Percentiles rank a stretch among this genome's conserved stretches.
Evolutionary conservation across 441 rosid genomes (phyloP).

Genomic region (Brassica hybrid): DNA sequence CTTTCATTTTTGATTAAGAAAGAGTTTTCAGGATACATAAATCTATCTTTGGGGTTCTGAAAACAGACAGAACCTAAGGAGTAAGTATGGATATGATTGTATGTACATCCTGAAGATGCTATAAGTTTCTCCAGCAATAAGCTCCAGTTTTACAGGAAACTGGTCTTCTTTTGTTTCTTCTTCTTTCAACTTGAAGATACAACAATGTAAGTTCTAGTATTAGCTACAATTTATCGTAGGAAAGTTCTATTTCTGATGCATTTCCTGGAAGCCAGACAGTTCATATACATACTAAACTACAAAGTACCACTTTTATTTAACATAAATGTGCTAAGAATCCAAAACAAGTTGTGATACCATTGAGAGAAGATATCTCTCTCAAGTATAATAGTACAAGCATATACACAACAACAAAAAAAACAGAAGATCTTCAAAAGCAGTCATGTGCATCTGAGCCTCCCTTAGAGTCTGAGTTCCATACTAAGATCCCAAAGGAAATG

Average conservation of each 20-base stretch:
- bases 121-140: slow-evolving; percentile 44
- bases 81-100: slow-evolving; percentile 39
- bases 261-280: background rate
- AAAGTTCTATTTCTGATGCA: background rate
- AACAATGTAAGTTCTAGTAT: too few species aligned
- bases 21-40: too few species aligned
- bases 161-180: slow-evolving; percentile 14
- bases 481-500: background rate
- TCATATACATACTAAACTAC: too few species aligned
- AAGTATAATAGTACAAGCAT: background rate
- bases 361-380: background rate
- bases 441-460: background rate
- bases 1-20: too few species aligned
- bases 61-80: too few species aligned
- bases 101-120: slow-evolving; percentile 40
- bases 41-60: too few species aligned
- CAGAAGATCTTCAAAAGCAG: too few species aligned
- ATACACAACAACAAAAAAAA: too few species aligned
- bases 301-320: background rate
- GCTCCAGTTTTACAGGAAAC: slow-evolving; percentile 36
- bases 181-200: too few species aligned
- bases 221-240: too few species aligned
- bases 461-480: background rate
- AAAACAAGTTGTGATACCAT: background rate
- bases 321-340: background rate